Percentiles rank a stretch among this genome's conserved stretches.
phyloP scores from a whole-genome alignment of 2,329 filamentous ascomycete genomes.

The Gremmenia infestans region DNA sequence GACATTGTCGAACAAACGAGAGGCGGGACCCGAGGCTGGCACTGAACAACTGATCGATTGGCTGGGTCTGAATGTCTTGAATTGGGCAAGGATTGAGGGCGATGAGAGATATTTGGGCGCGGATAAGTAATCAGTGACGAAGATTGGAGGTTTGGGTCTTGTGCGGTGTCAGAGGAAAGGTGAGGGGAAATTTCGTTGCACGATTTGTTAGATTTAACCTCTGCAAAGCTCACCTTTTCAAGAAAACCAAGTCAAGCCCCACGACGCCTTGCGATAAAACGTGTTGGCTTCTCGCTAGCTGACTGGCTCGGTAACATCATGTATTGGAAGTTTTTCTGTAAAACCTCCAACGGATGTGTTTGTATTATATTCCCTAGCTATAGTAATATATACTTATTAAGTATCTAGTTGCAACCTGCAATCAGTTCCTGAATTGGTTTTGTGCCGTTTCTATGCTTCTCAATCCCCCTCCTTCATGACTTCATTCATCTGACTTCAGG shows the following conservation, averaged over 20 bases:
- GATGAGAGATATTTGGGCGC: neutral
- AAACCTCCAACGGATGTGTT: no score
- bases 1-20: conserved; percentile 59
- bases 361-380: no score
- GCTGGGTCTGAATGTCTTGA: neutral
- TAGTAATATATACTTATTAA: no score
- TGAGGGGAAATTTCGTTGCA: neutral
- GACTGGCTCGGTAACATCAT: no score
- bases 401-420: no score
- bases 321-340: no score
- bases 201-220: neutral
- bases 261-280: neutral
- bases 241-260: no score
- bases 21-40: neutral
- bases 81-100: neutral
- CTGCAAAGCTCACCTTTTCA: neutral
- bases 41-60: conserved; percentile 7
- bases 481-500: no score
- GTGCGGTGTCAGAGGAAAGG: neutral
- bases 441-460: neutral
- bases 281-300: neutral
- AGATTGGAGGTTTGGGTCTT: neutral
- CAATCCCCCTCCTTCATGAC: neutral
- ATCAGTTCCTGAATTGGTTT: neutral
- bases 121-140: neutral